A percentile compares a stretch with the other conserved stretches of the same genome.
Evolutionary conservation across 1,139 yeast species (phyloP).

Genomic region (Candida dubliniensis): DNA sequence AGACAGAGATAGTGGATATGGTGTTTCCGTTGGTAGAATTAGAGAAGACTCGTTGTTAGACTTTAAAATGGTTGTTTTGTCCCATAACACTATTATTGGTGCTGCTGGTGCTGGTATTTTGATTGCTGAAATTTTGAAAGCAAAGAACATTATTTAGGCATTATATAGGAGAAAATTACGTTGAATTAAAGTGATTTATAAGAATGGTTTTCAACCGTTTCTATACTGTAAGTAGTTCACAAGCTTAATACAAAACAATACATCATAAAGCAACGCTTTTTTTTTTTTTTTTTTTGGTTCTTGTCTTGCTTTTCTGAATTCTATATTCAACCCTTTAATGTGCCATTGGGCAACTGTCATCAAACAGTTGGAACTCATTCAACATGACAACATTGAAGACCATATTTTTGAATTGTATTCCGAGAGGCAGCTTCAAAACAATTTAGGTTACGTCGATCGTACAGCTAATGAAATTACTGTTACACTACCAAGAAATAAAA

Average conservation of each 20-base stretch:
- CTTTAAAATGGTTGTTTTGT: constrained; percentile 90
- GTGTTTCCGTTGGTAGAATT: constrained; percentile 92
- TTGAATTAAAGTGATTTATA: neutral
- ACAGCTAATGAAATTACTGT: constrained; percentile 29
- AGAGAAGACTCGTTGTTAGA: constrained; percentile 93
- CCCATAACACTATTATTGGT: constrained; percentile 96
- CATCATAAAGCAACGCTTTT: neutral
- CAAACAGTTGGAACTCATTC: constrained; percentile 8
- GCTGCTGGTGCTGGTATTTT: constrained; percentile 99
- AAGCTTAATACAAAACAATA: too few species aligned
- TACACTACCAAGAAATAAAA: constrained; percentile 28
- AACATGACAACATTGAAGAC: constrained; percentile 24
- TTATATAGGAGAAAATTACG: neutral
- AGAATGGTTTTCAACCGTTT: neutral
- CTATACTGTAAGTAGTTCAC: too few species aligned
- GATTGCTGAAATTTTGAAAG: constrained; percentile 86
- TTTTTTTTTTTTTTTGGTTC: neutral
- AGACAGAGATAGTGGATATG: constrained; percentile 90
- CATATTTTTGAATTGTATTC: constrained; percentile 53
- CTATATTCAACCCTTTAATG: neutral
- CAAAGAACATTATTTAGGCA: constrained; percentile 66
- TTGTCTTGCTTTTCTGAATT: neutral
- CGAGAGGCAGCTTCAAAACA: constrained; percentile 29
- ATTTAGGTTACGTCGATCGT: constrained; percentile 52
- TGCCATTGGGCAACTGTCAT: neutral